phyloP scores from a whole-genome alignment of 805 yeast species.

The Candida hungchunana region DNA sequence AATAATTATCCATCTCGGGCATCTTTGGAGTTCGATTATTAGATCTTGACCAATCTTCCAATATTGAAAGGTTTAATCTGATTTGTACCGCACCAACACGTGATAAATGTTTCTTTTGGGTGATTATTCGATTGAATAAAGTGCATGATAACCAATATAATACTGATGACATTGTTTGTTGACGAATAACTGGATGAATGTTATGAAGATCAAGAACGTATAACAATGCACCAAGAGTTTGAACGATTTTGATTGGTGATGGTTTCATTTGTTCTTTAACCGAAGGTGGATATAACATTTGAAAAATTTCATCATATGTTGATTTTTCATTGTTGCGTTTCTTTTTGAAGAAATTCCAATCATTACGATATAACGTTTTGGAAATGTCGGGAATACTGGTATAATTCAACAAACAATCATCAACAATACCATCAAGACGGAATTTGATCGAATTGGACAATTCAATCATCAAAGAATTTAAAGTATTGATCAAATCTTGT shows the following conservation, averaged over 20 bases:
- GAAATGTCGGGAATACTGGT: constrained; percentile 80
- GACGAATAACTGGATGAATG: constrained; percentile 71
- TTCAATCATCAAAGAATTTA: constrained; percentile 62
- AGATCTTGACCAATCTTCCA: constrained; percentile 88
- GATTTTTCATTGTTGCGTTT: constrained; percentile 35
- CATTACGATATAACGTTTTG: constrained; percentile 70
- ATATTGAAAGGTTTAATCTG: constrained; percentile 73
- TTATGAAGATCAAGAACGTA: constrained; percentile 80
- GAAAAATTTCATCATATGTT: constrained; percentile 68
- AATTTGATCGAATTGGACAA: constrained; percentile 62
- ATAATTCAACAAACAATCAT: constrained; percentile 67
- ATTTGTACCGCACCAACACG: constrained; percentile 87
- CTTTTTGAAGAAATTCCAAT: constrained; percentile 55
- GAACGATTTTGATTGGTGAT: constrained; percentile 81
- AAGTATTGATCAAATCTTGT: constrained; percentile 51
- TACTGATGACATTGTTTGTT: constrained; percentile 74
- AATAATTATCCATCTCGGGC: constrained; percentile 32
- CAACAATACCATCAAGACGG: constrained; percentile 52
- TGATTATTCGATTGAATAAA: constrained; percentile 68
- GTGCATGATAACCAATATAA: constrained; percentile 72
- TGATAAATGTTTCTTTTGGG: constrained; percentile 65
- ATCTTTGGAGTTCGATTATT: constrained; percentile 28
- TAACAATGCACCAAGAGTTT: constrained; percentile 82
- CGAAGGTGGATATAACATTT: constrained; percentile 82
- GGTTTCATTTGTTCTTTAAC: constrained; percentile 77